phyloP scores from a whole-genome alignment of 305 asterid species.

The Andrographis paniculata region DNA sequence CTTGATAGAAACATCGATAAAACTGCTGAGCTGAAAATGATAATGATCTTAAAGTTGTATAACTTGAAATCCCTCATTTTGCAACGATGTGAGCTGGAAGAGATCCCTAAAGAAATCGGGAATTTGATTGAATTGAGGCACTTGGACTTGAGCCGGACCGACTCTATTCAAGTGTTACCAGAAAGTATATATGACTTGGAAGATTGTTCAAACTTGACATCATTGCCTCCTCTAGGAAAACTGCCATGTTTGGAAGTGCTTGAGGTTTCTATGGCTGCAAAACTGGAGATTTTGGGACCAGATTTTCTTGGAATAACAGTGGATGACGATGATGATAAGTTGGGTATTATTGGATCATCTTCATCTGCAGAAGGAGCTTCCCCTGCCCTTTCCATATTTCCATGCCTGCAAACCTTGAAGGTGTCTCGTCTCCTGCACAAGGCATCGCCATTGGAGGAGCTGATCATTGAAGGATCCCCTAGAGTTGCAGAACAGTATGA shows the following conservation, averaged over 20 bases:
- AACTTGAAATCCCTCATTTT: conserved; percentile 13
- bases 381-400: no score
- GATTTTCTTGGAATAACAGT: neutral
- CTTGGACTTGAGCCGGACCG: neutral
- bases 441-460: no score
- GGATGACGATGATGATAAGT: neutral
- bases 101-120: conserved; percentile 11
- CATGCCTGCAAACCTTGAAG: no score
- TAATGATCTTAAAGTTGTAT: conserved; percentile 11
- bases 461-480: no score
- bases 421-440: no score
- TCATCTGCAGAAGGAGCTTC: no score
- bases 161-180: neutral
- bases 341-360: neutral
- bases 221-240: neutral
- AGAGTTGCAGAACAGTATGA: no score
- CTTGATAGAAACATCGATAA: neutral
- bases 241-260: neutral
- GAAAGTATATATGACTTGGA: conserved; percentile 3
- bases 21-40: neutral
- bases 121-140: conserved; percentile 12
- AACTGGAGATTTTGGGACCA: neutral
- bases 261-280: neutral
- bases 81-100: neutral
- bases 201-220: conserved; percentile 5